Evolutionary conservation across 306 rosid species (phyloP), one percentile per base, ranked within the genome.

Genomic region (Medicago arabica): DNA sequence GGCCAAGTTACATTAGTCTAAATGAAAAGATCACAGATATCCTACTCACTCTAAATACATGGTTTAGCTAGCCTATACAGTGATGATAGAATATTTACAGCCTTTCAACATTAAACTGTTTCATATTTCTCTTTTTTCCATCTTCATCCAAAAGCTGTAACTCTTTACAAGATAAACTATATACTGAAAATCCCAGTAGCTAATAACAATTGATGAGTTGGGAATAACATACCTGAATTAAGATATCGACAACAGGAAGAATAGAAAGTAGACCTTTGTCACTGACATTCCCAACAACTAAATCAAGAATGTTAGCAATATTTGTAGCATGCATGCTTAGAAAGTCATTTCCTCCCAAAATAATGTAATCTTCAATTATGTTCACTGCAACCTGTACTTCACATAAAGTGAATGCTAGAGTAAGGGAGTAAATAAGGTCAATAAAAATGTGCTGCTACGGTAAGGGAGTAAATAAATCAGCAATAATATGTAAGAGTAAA

Each of bases 301-400:
- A 75, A 85, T 94, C 98, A 81, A 94, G 90, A 87, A 90, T 87
- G 81, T 86, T 92, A 84, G 97, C 93, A 75, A 91, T 83, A 81
- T 77, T 86, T 49, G 97, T 74, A 68, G 91, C 95, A 87, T 92
- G 97, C 87, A 90, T 81, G 39, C 88, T 84, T 75, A 90, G 82
- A 91, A 94, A 94, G 75, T 91, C 95, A 53, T 76, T 81, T 84
- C 97, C 96, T 41, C 98, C 96, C 88, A 94, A 79, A 83, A 92
- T 82, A 69, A 92, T 86, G 86, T 94, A 94, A 75, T 89, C 94
- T 83, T 94, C 98, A 78, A 89, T 86, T 80, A 94, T 90, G 76
- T 79, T 85, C 76, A 94, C 87, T 40, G 90, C 84, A 85, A 94
- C 92, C 98, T 94, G 90, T 71, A 83, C 78, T 50, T 61, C 74